These are phyloP conservation scores for Botrytis byssoidea DNA, from an alignment of 2,329 filamentous ascomycete genomes.

Conservation along the genomic window DNA sequence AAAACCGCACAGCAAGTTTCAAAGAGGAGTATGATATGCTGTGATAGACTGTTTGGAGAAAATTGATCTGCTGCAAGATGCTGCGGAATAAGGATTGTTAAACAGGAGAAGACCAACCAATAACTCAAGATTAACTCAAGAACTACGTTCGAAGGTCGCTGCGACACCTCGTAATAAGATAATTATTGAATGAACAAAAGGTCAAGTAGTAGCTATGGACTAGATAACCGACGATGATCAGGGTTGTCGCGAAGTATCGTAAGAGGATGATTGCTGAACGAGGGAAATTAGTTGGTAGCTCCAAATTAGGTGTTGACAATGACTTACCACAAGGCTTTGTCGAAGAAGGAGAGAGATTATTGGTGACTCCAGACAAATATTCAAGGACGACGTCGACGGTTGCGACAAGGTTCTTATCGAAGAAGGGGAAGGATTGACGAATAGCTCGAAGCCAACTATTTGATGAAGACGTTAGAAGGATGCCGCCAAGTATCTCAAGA, in stretches of 20 bases:
- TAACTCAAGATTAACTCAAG: neutral
- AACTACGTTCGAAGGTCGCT: neutral
- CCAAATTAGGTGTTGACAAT: neutral
- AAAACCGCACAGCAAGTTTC: neutral
- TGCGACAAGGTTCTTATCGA: neutral
- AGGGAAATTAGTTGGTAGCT: neutral
- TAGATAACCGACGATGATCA: neutral
- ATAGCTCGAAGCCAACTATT: neutral
- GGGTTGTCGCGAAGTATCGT: neutral
- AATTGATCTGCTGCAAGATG: neutral
- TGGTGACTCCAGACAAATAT: neutral
- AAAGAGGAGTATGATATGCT: neutral
- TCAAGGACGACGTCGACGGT: neutral
- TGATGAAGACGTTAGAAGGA: neutral
- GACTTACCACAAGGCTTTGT: neutral
- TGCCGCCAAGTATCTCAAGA: neutral
- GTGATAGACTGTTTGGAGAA: neutral
- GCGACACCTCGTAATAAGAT: neutral
- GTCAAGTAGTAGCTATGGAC: neutral
- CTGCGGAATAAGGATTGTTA: neutral
- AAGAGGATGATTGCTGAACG: neutral
- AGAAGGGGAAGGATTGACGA: neutral
- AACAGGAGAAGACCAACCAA: neutral
- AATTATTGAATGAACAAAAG: neutral
- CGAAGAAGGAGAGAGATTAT: neutral